Conservation (phyloP, 257 asterid species). For the Dorcoceras hygrometricum region DNA sequence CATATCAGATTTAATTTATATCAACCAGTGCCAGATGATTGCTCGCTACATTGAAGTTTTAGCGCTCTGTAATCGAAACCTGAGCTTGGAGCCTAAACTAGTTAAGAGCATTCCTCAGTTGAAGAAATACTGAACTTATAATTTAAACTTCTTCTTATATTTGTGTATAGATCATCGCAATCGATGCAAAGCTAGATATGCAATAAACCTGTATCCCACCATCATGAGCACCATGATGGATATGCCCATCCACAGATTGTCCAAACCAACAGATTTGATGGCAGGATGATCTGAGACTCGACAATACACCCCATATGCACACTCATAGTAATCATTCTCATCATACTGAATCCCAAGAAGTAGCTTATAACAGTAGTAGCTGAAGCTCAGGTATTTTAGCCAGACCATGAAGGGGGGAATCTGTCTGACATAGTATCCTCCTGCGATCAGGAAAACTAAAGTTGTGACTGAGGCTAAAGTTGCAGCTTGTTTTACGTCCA, state of each 20-base stretch:
- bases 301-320: conserved; percentile 64
- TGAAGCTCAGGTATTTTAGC: conserved; percentile 80
- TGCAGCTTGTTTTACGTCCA: conserved; percentile 96
- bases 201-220: conserved; percentile 68
- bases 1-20: no score
- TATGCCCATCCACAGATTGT: conserved; percentile 63
- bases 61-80: conserved; percentile 42
- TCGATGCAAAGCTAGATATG: conserved; percentile 76
- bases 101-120: conserved; percentile 42
- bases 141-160: no score
- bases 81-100: conserved; percentile 38
- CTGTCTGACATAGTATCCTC: conserved; percentile 87
- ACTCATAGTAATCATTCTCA: conserved; percentile 67
- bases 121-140: conserved; percentile 34
- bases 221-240: conserved; percentile 72
- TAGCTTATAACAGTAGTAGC: conserved; percentile 84
- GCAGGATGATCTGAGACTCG: conserved; percentile 74
- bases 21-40: conserved; percentile 43
- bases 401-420: conserved; percentile 83
- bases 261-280: conserved; percentile 64
- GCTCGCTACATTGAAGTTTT: conserved; percentile 28
- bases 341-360: conserved; percentile 82
- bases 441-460: conserved; percentile 84
- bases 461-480: conserved; percentile 94
- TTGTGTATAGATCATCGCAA: conserved; percentile 46